Conservation (phyloP, 2,329 filamentous ascomycete species). For the Neonectria punicea region DNA sequence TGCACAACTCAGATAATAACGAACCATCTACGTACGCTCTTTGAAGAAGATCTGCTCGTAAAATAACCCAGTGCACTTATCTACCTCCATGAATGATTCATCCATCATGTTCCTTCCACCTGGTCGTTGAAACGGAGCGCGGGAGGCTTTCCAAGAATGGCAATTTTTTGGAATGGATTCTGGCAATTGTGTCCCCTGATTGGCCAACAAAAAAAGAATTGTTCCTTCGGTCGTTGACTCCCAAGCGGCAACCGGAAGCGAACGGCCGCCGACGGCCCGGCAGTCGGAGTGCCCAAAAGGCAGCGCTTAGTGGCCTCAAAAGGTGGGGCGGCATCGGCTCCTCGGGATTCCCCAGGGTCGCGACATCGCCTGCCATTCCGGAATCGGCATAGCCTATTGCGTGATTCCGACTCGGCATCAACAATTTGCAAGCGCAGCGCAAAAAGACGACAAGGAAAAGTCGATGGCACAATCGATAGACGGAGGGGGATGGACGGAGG, state of each 20-base stretch:
- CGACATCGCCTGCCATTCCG: constrained; percentile 44
- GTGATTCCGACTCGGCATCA: constrained; percentile 53
- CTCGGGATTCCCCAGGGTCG: constrained; percentile 41
- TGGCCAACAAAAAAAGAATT: not conserved
- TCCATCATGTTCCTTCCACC: not conserved
- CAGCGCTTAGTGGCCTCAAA: not conserved
- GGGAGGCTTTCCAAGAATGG: not conserved
- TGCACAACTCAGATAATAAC: not conserved
- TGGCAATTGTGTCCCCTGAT: constrained; percentile 6
- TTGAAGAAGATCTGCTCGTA: no score
- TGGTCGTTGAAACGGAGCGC: not conserved
- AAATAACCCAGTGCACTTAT: no score
- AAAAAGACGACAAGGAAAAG: constrained; percentile 27
- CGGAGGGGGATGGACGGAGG: no score
- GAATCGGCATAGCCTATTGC: constrained; percentile 50
- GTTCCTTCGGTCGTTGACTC: not conserved
- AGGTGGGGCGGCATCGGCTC: constrained; percentile 28
- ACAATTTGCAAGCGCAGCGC: constrained; percentile 47
- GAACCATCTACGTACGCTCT: not conserved
- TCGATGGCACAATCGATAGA: constrained; percentile 28
- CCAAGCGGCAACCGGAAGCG: constrained; percentile 35
- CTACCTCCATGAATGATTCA: no score
- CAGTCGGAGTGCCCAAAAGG: constrained; percentile 32
- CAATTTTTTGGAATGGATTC: constrained; percentile 11
- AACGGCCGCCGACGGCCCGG: constrained; percentile 39